Evolutionary conservation across 179 eudicot species (phyloP).

Genomic region (Silene noctiflora): DNA sequence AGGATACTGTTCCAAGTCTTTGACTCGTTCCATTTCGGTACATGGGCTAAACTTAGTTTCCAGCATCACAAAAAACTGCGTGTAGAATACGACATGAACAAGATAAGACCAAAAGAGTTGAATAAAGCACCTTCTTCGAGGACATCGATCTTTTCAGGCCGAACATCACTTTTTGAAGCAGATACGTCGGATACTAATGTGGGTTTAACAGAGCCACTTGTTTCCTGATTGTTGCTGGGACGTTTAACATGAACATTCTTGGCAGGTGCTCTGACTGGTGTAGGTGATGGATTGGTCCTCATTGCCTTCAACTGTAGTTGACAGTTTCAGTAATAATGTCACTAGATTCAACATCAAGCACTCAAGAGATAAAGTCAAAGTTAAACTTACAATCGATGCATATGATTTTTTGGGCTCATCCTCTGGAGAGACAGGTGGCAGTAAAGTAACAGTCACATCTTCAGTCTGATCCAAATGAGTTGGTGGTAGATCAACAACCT

Average conservation of each 20-base stretch:
- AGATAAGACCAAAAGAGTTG: background rate
- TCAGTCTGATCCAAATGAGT: slow-evolving; percentile 36
- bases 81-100: background rate
- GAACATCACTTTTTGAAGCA: slow-evolving; percentile 36
- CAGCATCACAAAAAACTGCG: background rate
- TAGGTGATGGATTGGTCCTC: slow-evolving; percentile 33
- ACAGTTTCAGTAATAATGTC: background rate
- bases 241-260: slow-evolving; percentile 39
- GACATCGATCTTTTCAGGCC: slow-evolving; percentile 40
- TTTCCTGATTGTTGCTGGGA: slow-evolving; percentile 40
- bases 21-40: background rate
- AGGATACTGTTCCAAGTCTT: background rate
- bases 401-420: slow-evolving; percentile 62
- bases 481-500: slow-evolving; percentile 49
- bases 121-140: slow-evolving; percentile 44
- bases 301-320: slow-evolving; percentile 52
- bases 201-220: slow-evolving; percentile 35
- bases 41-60: background rate
- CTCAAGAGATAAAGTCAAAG: background rate
- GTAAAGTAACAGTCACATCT: slow-evolving; percentile 29
- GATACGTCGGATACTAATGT: slow-evolving; percentile 38
- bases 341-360: background rate
- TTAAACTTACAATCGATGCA: slow-evolving; percentile 71
- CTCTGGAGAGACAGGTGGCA: slow-evolving; percentile 40
- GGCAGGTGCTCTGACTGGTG: slow-evolving; percentile 39